Conservation (phyloP, 2,329 filamentous ascomycete species). For the Trichoderma sp. region DNA sequence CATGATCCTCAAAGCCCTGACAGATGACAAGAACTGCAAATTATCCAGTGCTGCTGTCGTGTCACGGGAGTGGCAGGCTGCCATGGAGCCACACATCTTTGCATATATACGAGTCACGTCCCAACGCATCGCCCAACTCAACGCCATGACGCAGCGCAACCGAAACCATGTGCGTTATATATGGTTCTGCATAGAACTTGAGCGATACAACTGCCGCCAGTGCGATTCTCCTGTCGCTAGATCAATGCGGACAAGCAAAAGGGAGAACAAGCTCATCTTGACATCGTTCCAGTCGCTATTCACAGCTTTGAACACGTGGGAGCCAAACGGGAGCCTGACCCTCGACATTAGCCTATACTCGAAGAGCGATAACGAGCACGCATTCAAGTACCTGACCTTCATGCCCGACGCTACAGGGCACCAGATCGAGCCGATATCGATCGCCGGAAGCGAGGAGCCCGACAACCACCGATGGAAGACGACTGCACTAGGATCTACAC, state of each 20-base stretch:
- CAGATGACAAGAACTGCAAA: constrained; percentile 13
- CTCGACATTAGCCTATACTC: constrained; percentile 46
- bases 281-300: constrained; percentile 40
- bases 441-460: constrained; percentile 12
- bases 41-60: constrained; percentile 15
- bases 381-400: constrained; percentile 42
- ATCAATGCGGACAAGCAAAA: constrained; percentile 31
- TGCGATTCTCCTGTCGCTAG: constrained; percentile 29
- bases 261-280: constrained; percentile 36
- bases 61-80: constrained; percentile 33
- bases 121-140: constrained; percentile 31
- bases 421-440: constrained; percentile 25
- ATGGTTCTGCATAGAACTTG: constrained; percentile 39
- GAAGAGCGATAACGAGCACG: constrained; percentile 42
- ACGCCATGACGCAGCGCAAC: constrained; percentile 33
- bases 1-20: constrained; percentile 6
- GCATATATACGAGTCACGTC: constrained; percentile 35
- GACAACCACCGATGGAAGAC: constrained; percentile 14
- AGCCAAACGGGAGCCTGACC: constrained; percentile 38
- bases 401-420: constrained; percentile 30
- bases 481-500: constrained; percentile 1
- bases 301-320: constrained; percentile 39
- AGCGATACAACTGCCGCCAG: constrained; percentile 33
- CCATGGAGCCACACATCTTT: constrained; percentile 36
- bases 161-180: constrained; percentile 35